Evolutionary conservation across 23 red algal species (phyloP), one percentile per base, ranked within the genome.

Genomic region (Gracilaria vermiculophylla): DNA sequence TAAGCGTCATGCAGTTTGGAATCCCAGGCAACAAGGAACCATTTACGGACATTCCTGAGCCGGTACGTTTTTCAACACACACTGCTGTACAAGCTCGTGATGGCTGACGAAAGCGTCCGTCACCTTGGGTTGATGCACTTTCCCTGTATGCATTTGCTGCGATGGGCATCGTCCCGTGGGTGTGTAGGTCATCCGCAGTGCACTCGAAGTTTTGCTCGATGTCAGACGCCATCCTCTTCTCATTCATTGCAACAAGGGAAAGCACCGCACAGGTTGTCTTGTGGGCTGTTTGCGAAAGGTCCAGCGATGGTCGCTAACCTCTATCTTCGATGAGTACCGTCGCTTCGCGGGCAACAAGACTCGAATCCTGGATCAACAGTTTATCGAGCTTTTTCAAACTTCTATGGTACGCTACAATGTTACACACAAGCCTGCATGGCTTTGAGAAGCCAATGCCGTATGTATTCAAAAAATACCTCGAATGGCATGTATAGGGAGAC

Each of bases 241-340:
- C 48, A 95, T 98, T 58, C 96, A 98, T 74, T 98, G 96, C 79
- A 98, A 98, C 64, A 97, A 97, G 64, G 96, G 96, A 27, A 98
- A 98, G 81, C 96, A 98, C 49, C 88, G 96, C 5, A 95, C 96
- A 34, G 96, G 96, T 0, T 94, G 92, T 51, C 60, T 98, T 14
- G 92, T 98, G 27, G 96, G 96, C 48, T 93, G 83, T 37, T 48
- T 98, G 61, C 83, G 96, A 33, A 98, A 98, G 62, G 79, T 98
- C 24, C 96, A 98, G 77, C 62, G 85, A 29, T 98, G 96, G 96
- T 92, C 92, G 20, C 90, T 98, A 28, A 98, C 96, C 16, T 98
- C 96, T 19, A 98, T 95, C 43, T 95, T 98, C 33, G 96, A 98
- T 40, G 96, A 98, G 88, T 98, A 98, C 40, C 85, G 96, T 61